phyloP scores from a whole-genome alignment of 2,329 filamentous ascomycete species.

The Cadophora sp. region DNA sequence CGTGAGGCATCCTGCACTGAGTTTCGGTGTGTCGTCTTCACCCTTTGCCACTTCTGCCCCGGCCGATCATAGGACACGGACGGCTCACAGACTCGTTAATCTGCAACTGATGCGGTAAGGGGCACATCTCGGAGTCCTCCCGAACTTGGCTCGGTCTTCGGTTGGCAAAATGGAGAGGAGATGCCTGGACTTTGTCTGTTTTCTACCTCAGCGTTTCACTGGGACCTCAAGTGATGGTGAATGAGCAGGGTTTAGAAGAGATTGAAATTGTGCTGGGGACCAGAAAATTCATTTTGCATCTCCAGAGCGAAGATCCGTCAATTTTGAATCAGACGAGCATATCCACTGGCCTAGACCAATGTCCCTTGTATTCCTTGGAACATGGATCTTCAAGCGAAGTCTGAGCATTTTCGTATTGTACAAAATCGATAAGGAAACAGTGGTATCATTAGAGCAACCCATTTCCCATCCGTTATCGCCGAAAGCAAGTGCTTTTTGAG shows the following conservation, averaged over 20 bases:
- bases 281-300: neutral
- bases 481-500: neutral
- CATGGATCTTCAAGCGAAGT: neutral
- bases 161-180: neutral
- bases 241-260: neutral
- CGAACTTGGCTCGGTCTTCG: neutral
- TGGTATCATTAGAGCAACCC: slow-evolving; percentile 6
- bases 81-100: slow-evolving; percentile 7
- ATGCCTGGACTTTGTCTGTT: neutral
- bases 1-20: neutral
- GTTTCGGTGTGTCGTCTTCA: neutral
- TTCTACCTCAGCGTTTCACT: neutral
- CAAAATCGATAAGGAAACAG: neutral
- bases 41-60: neutral
- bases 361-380: neutral
- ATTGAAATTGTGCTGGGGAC: neutral
- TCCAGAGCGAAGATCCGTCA: neutral
- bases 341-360: neutral
- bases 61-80: neutral
- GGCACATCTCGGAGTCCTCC: slow-evolving; percentile 6
- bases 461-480: neutral
- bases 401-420: neutral
- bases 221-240: slow-evolving; percentile 6
- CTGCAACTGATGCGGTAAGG: slow-evolving; percentile 7
- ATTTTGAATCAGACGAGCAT: no score